Conservation (phyloP, 371 early-diverging fungal genomes). For the Mucor piriformis region DNA sequence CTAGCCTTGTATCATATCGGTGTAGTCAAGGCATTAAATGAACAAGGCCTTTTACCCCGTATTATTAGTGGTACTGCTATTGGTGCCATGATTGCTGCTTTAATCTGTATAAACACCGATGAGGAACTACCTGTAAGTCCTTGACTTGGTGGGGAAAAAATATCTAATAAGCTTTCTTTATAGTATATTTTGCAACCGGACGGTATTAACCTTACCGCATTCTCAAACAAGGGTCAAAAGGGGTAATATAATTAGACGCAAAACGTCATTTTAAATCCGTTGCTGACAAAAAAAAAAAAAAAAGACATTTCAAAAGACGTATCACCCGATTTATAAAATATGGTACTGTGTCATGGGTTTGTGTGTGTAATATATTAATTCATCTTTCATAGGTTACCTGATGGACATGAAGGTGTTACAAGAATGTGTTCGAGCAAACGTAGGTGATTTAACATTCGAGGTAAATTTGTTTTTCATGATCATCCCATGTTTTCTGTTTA, state of each 20-base stretch:
- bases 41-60: slow-evolving; percentile 67
- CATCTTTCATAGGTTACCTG: slow-evolving; percentile 53
- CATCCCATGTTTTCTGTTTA: background rate
- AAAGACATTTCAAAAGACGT: slow-evolving; percentile 61
- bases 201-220: slow-evolving; percentile 68
- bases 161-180: no score
- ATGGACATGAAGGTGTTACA: slow-evolving; percentile 73
- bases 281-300: no score
- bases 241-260: slow-evolving; percentile 37
- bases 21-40: slow-evolving; percentile 71
- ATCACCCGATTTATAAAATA: slow-evolving; percentile 66
- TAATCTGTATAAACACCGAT: slow-evolving; percentile 74
- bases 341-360: no score
- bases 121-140: slow-evolving; percentile 64
- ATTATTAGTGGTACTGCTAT: slow-evolving; percentile 76
- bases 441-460: slow-evolving; percentile 74
- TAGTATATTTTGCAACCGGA: slow-evolving; percentile 62
- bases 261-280: no score
- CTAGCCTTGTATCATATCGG: slow-evolving; percentile 73
- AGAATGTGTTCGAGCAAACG: slow-evolving; percentile 68
- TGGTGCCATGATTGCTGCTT: slow-evolving; percentile 73
- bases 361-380: no score
- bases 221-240: slow-evolving; percentile 53
- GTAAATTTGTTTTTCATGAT: slow-evolving; percentile 30
- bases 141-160: background rate